phyloP scores from a whole-genome alignment of 768 basidiomycete species.

The Auriscalpium vulgare region DNA sequence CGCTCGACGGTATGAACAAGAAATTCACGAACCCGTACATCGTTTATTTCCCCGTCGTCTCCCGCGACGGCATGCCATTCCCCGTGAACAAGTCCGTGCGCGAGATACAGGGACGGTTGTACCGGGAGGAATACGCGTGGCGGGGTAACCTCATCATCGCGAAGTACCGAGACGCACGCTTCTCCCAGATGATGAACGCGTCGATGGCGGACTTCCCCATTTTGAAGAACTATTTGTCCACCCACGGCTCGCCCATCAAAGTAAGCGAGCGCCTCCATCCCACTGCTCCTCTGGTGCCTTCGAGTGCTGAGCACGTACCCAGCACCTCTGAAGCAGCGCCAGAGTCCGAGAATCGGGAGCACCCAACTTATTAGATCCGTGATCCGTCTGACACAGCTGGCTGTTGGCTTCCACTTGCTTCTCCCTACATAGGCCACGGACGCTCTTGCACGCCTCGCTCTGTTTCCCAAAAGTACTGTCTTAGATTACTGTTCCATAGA shows the following conservation, averaged over 20 bases:
- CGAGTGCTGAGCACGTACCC: constrained; percentile 1
- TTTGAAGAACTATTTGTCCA: constrained; percentile 70
- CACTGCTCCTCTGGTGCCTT: neutral
- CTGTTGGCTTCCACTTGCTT: neutral
- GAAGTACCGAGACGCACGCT: constrained; percentile 47
- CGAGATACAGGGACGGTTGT: constrained; percentile 60
- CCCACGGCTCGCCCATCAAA: constrained; percentile 45
- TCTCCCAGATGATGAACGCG: constrained; percentile 52
- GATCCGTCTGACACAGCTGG: neutral
- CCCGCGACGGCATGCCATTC: constrained; percentile 76
- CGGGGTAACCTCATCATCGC: constrained; percentile 73
- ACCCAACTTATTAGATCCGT: neutral
- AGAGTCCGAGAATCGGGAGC: neutral
- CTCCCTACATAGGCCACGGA: neutral
- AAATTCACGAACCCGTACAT: constrained; percentile 76
- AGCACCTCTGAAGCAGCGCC: constrained; percentile 6
- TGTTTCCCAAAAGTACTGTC: constrained; percentile 1
- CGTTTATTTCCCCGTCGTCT: constrained; percentile 68
- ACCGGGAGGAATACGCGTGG: constrained; percentile 62
- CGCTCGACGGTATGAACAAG: constrained; percentile 72
- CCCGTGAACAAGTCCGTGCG: constrained; percentile 70
- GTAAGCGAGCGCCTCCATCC: constrained; percentile 25
- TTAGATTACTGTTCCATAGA: neutral
- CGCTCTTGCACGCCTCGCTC: neutral
- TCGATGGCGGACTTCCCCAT: constrained; percentile 84